Base-by-base conservation (phyloP, 176 grass and related monocot species). In the Rhynchospora breviuscula region DNA sequence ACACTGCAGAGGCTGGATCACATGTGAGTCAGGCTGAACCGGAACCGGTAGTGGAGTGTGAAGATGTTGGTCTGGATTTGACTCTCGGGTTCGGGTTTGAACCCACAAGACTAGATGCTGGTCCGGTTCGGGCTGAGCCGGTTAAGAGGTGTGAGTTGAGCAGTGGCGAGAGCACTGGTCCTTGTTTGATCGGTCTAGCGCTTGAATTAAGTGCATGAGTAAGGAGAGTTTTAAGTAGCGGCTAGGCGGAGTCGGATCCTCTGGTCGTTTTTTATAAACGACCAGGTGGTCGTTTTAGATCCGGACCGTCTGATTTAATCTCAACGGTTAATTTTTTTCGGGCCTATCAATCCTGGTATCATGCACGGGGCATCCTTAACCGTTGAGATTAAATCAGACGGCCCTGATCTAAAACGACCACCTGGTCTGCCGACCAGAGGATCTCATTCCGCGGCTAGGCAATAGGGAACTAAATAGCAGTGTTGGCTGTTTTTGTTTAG, bases 1-100 rank as follows among this genome's bases (percentile, higher is more conserved):
- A 53, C 48, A 81, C 64, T 9, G 65, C 19, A 2, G 82, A 54
- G 63, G 46, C 49, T 0, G 73, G 17, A 2, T 63, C 73, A 13
- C 51, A 64, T 3, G 78, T 78, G 1, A 26, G 17, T 31, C 43
- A 63, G 33, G 78, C 19, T 23, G 85, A 68, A 22, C 79, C 58
- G n/a, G 78, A 25, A 22, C 63, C 13, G 0, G 26, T 0, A 7
- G 46, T 29, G 5, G 81, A 53, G 14, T 58, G 56, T 25, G 53
- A 81, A 14, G 63, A 46, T 58, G 21, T 78, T 21, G 46, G 63
- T 40, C 13, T 56, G 21, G 85, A 86, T 65, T 81, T 79, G 25
- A 79, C 78, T 11, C 72, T 78, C 0, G 77, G 63, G 23, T 78
- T 78, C 12, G 7, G 72, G 48, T 26, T 15, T 31, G 11, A 77